Base-by-base conservation (phyloP, 345 rosid species). In the Melaleuca alternifolia region DNA sequence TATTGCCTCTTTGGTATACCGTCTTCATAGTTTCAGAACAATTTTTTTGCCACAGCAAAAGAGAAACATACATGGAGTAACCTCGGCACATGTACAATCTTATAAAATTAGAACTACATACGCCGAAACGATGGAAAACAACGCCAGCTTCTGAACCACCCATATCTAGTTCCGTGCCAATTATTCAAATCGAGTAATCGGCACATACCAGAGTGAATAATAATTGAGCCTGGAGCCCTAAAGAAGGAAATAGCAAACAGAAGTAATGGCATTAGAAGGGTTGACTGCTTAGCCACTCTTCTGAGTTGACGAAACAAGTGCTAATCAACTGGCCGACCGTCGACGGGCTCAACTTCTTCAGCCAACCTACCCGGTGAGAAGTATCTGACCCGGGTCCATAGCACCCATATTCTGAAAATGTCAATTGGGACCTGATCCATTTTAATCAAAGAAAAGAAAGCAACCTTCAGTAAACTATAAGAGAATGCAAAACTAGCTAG, bases 341-440 rank as follows among this genome's bases (percentile, higher is more conserved):
- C 0, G 54, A 24, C 24, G 5, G n/a, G 62, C 30, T 88, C 10
- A 93, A 85, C 82, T 90, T 89, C 92, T 88, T 93, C 50, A 82
- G 88, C 96, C 96, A 94, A 0, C 21, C 50, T 20, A 93, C 95
- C 24, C 94, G 87, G 15, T n/a, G 13, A 7, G 92, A 59, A 33
- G 89, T 89, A 51, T 89, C 83, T 2, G 96, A 88, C 85, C 96
- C 96, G 7, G 89, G 56, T n/a, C 93, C 95, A 3, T 65, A 83
- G 87, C 90, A 88, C 1, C 88, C 89, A n/a, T 88, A 51, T 86
- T 93, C 95, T 0, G 89, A 90, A 82, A 89, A 94, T 2, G 92
- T 89, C 56, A 94, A 15, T 7, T 51, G 85, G 11, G 61, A 10
- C 94, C 96, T 92, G 93, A 83, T 83, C 41, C 33, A 33, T 20